These are phyloP conservation scores for Botrytis byssoidea DNA, from an alignment of 2,329 filamentous ascomycete species.

Conservation along the genomic window DNA sequence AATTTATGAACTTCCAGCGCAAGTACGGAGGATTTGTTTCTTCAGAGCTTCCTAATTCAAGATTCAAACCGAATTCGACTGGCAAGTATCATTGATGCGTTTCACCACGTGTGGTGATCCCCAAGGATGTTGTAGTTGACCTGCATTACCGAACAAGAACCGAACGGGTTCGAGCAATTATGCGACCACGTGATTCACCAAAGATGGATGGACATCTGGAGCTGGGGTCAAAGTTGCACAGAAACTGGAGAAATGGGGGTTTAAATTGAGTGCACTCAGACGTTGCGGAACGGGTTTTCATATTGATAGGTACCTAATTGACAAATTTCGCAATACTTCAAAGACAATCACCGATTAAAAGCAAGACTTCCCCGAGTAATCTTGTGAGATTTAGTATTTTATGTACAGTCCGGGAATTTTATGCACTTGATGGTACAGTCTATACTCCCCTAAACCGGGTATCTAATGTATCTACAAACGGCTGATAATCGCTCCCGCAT, in stretches of 20 bases:
- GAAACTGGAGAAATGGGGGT: not conserved
- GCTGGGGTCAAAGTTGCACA: not conserved
- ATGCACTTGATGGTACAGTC: conserved; percentile 36
- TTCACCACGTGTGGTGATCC: conserved; percentile 10
- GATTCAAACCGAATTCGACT: not conserved
- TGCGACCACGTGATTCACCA: conserved; percentile 6
- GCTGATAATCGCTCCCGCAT: conserved; percentile 83
- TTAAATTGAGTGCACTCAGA: not conserved
- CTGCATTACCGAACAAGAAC: not conserved
- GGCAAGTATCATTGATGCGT: conserved; percentile 16
- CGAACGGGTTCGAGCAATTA: not conserved
- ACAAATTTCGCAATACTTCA: not conserved
- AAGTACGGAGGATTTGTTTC: not conserved
- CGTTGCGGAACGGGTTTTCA: not conserved
- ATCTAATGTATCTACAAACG: conserved; percentile 40
- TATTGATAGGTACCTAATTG: not conserved
- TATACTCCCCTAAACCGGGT: conserved; percentile 31
- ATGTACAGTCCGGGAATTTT: conserved; percentile 8
- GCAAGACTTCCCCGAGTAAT: not conserved
- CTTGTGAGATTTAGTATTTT: conserved; percentile 31
- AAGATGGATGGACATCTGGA: not conserved
- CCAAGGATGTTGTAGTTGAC: conserved; percentile 1
- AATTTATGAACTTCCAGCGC: not conserved
- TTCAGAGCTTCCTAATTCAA: not conserved
- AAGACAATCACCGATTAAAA: not conserved